A percentile compares a stretch with the other conserved stretches of the same genome.
These are phyloP conservation scores for Tricladium varicosporioides DNA, from an alignment of 2,329 filamentous ascomycete species.

Conservation along the genomic window DNA sequence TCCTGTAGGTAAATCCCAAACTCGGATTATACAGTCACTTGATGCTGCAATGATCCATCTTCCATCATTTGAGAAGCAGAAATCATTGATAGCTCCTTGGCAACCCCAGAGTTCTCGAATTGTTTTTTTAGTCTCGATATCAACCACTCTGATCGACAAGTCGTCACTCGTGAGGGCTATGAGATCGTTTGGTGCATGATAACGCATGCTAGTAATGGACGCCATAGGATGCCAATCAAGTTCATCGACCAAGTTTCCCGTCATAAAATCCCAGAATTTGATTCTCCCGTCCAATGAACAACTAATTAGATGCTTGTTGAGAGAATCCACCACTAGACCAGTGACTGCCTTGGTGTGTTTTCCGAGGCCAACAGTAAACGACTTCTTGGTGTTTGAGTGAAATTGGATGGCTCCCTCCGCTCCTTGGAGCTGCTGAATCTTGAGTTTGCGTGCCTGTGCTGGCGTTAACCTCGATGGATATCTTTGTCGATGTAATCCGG, in stretches of 20 bases:
- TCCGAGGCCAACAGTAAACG: conserved; percentile 49
- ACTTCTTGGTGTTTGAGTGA: conserved; percentile 14
- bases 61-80: conserved; percentile 88
- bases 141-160: conserved; percentile 80
- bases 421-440: conserved; percentile 56
- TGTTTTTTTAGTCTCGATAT: conserved; percentile 84
- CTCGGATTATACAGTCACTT: conserved; percentile 73
- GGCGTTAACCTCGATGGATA: conserved; percentile 81
- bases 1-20: conserved; percentile 95
- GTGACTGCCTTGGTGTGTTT: conserved; percentile 82
- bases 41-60: conserved; percentile 91
- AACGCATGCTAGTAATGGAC: conserved; percentile 72
- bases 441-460: conserved; percentile 73
- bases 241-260: conserved; percentile 74
- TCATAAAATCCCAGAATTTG: conserved; percentile 97
- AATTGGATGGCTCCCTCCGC: conserved; percentile 25
- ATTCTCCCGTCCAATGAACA: conserved; percentile 88
- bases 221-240: conserved; percentile 81
- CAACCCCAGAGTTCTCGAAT: conserved; percentile 93
- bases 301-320: conserved; percentile 83
- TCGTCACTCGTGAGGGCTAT: conserved; percentile 89
- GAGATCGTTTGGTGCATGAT: conserved; percentile 80
- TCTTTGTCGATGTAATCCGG: conserved; percentile 80
- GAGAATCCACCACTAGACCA: conserved; percentile 81
- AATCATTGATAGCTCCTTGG: conserved; percentile 70